Conservation (phyloP, 352 stramenopile species). For the Pythium chondricola region DNA sequence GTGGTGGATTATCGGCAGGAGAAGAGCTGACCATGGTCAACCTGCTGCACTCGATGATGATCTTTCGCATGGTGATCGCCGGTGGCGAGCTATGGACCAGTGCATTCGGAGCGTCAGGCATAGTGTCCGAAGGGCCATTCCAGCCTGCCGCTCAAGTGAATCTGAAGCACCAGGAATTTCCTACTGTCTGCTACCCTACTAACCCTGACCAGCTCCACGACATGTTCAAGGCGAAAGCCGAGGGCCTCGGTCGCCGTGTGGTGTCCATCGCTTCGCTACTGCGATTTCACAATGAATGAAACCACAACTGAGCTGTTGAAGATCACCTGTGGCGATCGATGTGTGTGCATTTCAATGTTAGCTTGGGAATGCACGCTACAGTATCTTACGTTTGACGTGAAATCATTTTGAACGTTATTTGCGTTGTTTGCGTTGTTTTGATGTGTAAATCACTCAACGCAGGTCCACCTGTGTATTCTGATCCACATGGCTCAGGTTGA, state of each 20-base stretch:
- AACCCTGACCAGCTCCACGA: constrained; percentile 51
- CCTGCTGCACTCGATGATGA: constrained; percentile 81
- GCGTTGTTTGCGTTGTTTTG: too few species aligned
- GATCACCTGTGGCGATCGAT: neutral
- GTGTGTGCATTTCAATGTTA: too few species aligned
- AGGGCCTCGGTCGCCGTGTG: constrained; percentile 66
- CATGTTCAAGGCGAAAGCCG: constrained; percentile 80
- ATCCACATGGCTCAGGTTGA: too few species aligned
- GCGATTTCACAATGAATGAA: neutral
- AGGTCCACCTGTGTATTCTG: too few species aligned
- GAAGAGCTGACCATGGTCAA: constrained; percentile 85
- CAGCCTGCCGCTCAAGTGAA: constrained; percentile 16
- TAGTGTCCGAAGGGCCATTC: constrained; percentile 75
- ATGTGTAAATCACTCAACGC: too few species aligned
- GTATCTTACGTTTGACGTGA: too few species aligned
- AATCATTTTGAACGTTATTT: too few species aligned
- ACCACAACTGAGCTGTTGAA: neutral
- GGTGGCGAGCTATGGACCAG: constrained; percentile 82
- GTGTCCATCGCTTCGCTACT: constrained; percentile 33
- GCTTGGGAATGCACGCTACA: too few species aligned
- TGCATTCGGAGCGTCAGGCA: constrained; percentile 76
- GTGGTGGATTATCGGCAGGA: constrained; percentile 70
- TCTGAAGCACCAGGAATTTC: constrained; percentile 25
- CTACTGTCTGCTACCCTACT: constrained; percentile 44
- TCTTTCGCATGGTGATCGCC: constrained; percentile 84